Evolutionary conservation across 495 filamentous ascomycete genomes (phyloP), one percentile per base, ranked within the genome.

Genomic region (Paragyromitra xinjiangensis): DNA sequence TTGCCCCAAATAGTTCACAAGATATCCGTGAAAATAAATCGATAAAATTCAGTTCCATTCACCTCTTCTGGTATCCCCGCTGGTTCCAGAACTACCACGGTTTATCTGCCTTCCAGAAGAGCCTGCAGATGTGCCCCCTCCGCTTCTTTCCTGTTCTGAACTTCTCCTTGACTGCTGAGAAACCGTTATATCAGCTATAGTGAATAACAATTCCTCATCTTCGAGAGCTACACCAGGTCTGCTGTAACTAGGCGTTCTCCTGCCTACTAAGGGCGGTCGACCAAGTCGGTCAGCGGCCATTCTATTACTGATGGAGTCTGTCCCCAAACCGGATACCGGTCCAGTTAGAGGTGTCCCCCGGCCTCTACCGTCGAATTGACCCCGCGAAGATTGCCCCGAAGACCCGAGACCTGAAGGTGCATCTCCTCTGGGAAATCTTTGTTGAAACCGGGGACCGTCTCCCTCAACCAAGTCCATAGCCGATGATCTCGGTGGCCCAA

Each of bases 171-270:
- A 73, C 19, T 81, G 71, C 12, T 81, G 76, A 37, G 71, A 73
- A 69, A 69, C 62, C 6, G 64, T 80, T 81, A 82, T 78, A 44
- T 82, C 81, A 34, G 81, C 82, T 78, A 82, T 82, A 39, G 81
- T 68, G 78, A 82, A 82, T 44, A 82, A 75, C 24, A 82, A 64
- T 51, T 82, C 81, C 19, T 77, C 74, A 40, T 82, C 81, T 26
- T 82, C 80, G 2, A 48, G 40, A 58, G 65, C 69, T 56, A 70
- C 51, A 12, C 67, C 64, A 24, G 78, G 37, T 42, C 70, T 70
- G 16, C 64, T 53, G 44, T 76, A 82, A 50, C 81, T 82, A 7
- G 74, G 64, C 0, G 78, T 80, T 65, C 81, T 71, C 51, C 81
- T 75, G 16, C 71, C 78, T 39, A 58, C 51, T 9, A 66, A 73